A percentile compares a stretch with the other conserved stretches of the same genome.
Conservation (phyloP, 352 stramenopile genomes). For the Phytophthora fragariaefolia region DNA sequence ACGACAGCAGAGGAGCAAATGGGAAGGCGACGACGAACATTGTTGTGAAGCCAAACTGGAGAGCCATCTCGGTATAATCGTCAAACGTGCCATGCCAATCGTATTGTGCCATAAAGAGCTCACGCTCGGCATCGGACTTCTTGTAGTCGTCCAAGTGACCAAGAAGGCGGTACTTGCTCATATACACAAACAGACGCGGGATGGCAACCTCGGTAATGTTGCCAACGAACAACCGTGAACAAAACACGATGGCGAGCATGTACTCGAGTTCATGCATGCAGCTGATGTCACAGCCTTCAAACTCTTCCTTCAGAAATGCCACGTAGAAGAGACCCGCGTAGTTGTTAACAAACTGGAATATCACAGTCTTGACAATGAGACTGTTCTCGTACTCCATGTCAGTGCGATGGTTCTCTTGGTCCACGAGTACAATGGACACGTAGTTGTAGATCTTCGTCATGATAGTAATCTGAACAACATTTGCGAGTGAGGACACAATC, state of each 20-base stretch:
- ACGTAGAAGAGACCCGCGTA: slow-evolving; percentile 96
- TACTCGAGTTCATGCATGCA: slow-evolving; percentile 92
- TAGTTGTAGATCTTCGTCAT: slow-evolving; percentile 94
- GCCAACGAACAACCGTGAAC: slow-evolving; percentile 84
- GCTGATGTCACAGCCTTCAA: slow-evolving; percentile 70
- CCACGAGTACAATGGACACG: slow-evolving; percentile 88
- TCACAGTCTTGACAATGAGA: slow-evolving; percentile 94
- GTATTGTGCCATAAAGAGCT: slow-evolving; percentile 85
- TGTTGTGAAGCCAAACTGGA: slow-evolving; percentile 90
- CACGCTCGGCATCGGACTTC: slow-evolving; percentile 64
- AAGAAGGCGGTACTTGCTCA: slow-evolving; percentile 71
- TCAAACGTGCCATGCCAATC: slow-evolving; percentile 90
- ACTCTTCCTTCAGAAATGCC: slow-evolving; percentile 90
- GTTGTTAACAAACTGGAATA: slow-evolving; percentile 97
- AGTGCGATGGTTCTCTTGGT: slow-evolving; percentile 95
- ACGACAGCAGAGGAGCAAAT: slow-evolving; percentile 91
- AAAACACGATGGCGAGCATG: slow-evolving; percentile 93
- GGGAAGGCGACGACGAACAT: slow-evolving; percentile 95
- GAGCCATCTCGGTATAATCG: slow-evolving; percentile 94
- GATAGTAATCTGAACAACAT: slow-evolving; percentile 85
- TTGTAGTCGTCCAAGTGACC: slow-evolving; percentile 55
- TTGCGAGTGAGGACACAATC: slow-evolving; percentile 73
- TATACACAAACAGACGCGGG: slow-evolving; percentile 75
- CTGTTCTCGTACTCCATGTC: slow-evolving; percentile 91
- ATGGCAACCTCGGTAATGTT: slow-evolving; percentile 84